A percentile compares a stretch with the other conserved stretches of the same genome.
These are phyloP conservation scores for Naegleria gruberi DNA, from an alignment of 208 protist species.

Conservation along the genomic window DNA sequence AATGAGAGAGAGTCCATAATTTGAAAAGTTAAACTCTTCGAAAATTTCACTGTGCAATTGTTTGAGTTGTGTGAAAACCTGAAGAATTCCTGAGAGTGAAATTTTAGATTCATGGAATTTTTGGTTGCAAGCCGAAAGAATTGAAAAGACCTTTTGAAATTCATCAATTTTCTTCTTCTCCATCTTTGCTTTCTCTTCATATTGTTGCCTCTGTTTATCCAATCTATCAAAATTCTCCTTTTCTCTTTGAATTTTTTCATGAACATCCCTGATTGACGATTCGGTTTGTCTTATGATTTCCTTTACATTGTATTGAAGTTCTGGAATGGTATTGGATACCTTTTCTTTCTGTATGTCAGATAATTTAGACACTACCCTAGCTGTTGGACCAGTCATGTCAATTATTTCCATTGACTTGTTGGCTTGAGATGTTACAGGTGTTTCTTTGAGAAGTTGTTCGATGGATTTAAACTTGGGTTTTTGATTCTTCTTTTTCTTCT, in stretches of 20 bases:
- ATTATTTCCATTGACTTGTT: neutral
- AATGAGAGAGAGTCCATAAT: neutral
- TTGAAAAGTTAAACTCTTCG: neutral
- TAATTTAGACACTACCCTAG: neutral
- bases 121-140: neutral
- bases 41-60: neutral
- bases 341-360: neutral
- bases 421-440: neutral
- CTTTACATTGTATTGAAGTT: conserved; percentile 9
- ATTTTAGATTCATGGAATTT: neutral
- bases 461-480: neutral
- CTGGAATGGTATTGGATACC: neutral
- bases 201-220: neutral
- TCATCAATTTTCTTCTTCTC: neutral
- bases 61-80: neutral
- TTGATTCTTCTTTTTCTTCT: neutral
- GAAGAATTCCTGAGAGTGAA: neutral
- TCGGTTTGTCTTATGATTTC: neutral
- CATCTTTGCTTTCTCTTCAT: neutral
- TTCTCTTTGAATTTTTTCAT: neutral
- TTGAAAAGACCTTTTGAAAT: neutral
- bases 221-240: neutral
- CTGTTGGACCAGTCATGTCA: conserved; percentile 14
- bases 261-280: neutral
- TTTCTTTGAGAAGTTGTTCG: neutral